phyloP scores from a whole-genome alignment of 768 basidiomycete genomes.

The Tylopilus cervinicoccineus region DNA sequence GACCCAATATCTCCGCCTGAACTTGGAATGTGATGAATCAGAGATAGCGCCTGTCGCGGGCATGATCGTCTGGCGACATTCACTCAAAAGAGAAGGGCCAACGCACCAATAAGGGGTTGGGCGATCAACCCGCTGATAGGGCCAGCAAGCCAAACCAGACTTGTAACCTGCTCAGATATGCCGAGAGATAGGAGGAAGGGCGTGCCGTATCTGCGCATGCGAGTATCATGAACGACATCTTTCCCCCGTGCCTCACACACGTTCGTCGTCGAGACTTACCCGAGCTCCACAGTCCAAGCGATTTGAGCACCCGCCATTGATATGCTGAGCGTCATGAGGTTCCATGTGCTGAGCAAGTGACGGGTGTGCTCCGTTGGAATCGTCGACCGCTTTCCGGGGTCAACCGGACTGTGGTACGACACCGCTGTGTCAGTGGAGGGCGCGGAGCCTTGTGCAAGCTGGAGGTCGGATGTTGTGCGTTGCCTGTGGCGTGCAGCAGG shows the following conservation, averaged over 20 bases:
- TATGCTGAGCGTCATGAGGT: constrained; percentile 77
- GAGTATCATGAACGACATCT: background rate
- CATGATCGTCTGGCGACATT: constrained; percentile 2
- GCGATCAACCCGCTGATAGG: constrained; percentile 94
- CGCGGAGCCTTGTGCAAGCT: constrained; percentile 21
- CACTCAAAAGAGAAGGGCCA: background rate
- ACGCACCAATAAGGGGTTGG: constrained; percentile 93
- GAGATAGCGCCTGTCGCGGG: constrained; percentile 77
- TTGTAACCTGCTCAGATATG: constrained; percentile 85
- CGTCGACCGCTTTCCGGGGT: constrained; percentile 23
- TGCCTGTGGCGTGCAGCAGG: constrained; percentile 44
- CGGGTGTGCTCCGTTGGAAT: constrained; percentile 22
- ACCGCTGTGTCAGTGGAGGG: constrained; percentile 18
- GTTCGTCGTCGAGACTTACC: constrained; percentile 46
- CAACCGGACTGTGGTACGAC: constrained; percentile 32
- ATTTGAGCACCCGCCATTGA: constrained; percentile 95
- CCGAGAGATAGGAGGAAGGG: constrained; percentile 83
- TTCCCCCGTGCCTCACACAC: background rate
- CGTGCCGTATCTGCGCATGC: constrained; percentile 76
- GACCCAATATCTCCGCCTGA: constrained; percentile 91
- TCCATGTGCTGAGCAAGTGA: constrained; percentile 47
- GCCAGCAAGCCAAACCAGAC: constrained; percentile 92
- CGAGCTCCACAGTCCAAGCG: constrained; percentile 93
- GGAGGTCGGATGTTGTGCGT: constrained; percentile 21
- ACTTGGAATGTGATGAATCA: constrained; percentile 88